Evolutionary conservation across 176 grass and related monocot genomes (phyloP), one percentile per base, ranked within the genome.

Genomic region (Bothriochloa decipiens): DNA sequence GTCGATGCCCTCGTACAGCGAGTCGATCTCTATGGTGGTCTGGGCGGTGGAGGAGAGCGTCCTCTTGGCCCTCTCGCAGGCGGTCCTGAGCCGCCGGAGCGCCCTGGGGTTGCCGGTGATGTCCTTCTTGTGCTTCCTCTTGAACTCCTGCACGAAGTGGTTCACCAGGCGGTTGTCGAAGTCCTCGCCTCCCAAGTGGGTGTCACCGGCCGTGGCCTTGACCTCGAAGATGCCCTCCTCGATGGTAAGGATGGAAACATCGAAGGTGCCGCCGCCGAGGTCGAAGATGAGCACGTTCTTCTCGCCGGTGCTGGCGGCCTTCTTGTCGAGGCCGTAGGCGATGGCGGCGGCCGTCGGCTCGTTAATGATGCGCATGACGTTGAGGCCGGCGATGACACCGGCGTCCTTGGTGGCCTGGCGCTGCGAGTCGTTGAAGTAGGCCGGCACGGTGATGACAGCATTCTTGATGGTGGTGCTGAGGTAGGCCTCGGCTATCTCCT

Each of bases 251-350:
- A 98, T 90, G 25, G 96, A 98, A 5, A 98, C 96, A 6, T 98
- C 96, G 40, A 98, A 98, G 39, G 91, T 95, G n/a, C 96, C 96
- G 4, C 91, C 93, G 2, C 96, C 96, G 3, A 98, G 93, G 78
- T 98, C 93, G 40, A 98, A 98, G 70, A 98, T 95, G 70, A 98
- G 91, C 49, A 98, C 92, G 39, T 92, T 90, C 85, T 95, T 92
- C 85, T 95, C 91, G 8, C 83, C 86, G 7, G 0, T 41, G 46
- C 64, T 65, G 16, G 11, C 7, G 0, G 72, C 22, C 63, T 76
- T 91, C 69, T 72, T 94, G 68, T 86, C 87, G 3, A 92, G 72
- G 1, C 89, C 92, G n/a, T 94, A 94, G 20, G 92, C 92, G 5
- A 91, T 84, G 58, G 89, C 89, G 2, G 92, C 92, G 3, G 92